Conservation (phyloP, 331 rosid genomes). For the Prunus yedoensis region DNA sequence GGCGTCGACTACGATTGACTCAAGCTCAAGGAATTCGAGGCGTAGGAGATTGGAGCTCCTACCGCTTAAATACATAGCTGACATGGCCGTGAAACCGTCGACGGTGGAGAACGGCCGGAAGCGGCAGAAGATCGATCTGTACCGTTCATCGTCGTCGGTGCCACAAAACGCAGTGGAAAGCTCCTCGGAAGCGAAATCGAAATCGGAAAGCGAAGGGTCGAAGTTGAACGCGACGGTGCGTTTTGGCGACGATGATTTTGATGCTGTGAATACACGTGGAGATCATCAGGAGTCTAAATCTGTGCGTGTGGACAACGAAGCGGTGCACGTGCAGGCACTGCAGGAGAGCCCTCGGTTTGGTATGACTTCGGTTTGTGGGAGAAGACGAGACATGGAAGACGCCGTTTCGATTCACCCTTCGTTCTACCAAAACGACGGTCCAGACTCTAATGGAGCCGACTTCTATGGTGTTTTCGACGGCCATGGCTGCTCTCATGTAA, state of each 20-base stretch:
- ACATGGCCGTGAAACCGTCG: conserved; percentile 29
- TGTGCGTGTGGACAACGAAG: not conserved
- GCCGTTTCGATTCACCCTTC: conserved; percentile 58
- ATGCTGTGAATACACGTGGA: not conserved
- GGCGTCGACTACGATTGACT: conserved; percentile 39
- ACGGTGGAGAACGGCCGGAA: conserved; percentile 32
- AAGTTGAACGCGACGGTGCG: not conserved
- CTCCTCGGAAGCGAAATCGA: not conserved
- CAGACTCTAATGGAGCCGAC: conserved; percentile 24
- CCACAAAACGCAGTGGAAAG: conserved; percentile 19
- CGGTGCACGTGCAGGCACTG: not conserved
- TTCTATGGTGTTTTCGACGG: conserved; percentile 91
- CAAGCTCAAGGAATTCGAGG: conserved; percentile 33
- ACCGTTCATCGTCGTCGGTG: not conserved
- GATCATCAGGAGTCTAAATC: not conserved
- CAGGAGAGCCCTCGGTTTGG: conserved; percentile 47
- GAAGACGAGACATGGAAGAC: conserved; percentile 95
- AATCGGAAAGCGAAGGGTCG: not conserved
- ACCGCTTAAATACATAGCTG: conserved; percentile 42
- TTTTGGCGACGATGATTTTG: not conserved
- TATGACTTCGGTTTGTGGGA: conserved; percentile 78
- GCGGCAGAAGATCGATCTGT: conserved; percentile 48
- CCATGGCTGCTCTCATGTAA: conserved; percentile 98
- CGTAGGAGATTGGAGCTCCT: conserved; percentile 48
- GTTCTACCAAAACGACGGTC: conserved; percentile 13